Evolutionary conservation across 148 eudicot species (phyloP).

Genomic region (Silene uniflora): DNA sequence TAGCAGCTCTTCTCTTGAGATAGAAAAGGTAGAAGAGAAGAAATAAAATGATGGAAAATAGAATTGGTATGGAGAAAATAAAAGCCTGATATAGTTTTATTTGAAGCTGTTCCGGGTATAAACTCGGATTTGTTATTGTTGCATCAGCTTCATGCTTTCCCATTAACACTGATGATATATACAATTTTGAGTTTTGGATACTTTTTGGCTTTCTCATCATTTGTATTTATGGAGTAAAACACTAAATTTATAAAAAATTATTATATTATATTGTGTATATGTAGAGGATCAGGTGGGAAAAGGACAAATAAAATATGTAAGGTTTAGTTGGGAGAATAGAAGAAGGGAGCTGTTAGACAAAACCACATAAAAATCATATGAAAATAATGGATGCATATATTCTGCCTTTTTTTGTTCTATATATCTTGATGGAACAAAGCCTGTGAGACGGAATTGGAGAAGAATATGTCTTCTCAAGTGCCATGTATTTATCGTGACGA

Average conservation of each 20-base stretch:
- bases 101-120: slow-evolving; percentile 67
- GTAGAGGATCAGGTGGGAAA: not conserved
- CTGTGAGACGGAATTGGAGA: slow-evolving; percentile 10
- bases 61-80: slow-evolving; percentile 83
- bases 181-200: too few species aligned
- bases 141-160: slow-evolving; percentile 28
- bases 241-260: too few species aligned
- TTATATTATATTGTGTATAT: not conserved
- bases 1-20: slow-evolving; percentile 59
- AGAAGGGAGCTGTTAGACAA: not conserved
- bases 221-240: not conserved
- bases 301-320: not conserved
- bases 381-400: slow-evolving; percentile 17
- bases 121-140: slow-evolving; percentile 35
- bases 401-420: slow-evolving; percentile 2
- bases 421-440: slow-evolving; percentile 20
- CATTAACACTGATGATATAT: slow-evolving; percentile 7
- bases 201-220: not conserved
- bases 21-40: slow-evolving; percentile 80
- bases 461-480: not conserved
- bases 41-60: slow-evolving; percentile 72
- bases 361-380: not conserved
- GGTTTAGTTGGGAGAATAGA: not conserved
- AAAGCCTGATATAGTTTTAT: slow-evolving; percentile 72
- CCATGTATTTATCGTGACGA: not conserved